A percentile compares a stretch with the other conserved stretches of the same genome.
These are phyloP conservation scores for Mycena epipterygia DNA, from an alignment of 768 basidiomycete genomes.

Conservation along the genomic window DNA sequence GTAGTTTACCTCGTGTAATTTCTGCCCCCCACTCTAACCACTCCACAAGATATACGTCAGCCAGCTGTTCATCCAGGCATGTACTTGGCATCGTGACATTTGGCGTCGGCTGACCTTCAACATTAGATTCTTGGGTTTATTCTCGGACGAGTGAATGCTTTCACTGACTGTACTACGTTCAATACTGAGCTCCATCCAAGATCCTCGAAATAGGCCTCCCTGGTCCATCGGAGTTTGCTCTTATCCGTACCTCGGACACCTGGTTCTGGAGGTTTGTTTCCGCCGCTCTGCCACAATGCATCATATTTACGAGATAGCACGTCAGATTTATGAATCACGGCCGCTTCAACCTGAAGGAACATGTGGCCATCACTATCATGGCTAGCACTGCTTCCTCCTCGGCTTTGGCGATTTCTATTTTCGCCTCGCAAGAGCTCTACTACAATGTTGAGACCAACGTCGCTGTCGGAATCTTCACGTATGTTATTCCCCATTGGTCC, in stretches of 20 bases:
- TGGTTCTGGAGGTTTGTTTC: conserved; percentile 50
- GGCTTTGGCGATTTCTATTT: conserved; percentile 66
- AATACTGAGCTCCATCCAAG: conserved; percentile 22
- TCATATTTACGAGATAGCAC: not conserved
- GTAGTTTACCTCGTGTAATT: not conserved
- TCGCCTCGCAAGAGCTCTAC: conserved; percentile 67
- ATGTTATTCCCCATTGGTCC: conserved; percentile 1
- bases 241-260: conserved; percentile 44
- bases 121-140: conserved; percentile 55
- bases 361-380: conserved; percentile 69
- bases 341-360: conserved; percentile 65
- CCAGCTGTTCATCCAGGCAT: conserved; percentile 54
- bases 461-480: conserved; percentile 57
- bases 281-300: not conserved
- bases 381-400: conserved; percentile 64
- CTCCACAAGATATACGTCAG: conserved; percentile 49
- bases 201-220: conserved; percentile 48
- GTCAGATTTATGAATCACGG: conserved; percentile 62
- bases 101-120: not conserved
- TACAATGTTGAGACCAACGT: conserved; percentile 58
- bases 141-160: conserved; percentile 51
- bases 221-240: conserved; percentile 38
- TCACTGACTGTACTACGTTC: not conserved
- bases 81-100: not conserved
- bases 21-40: not conserved